Conservation (phyloP, 441 rosid genomes). For the Eruca vesicaria region DNA sequence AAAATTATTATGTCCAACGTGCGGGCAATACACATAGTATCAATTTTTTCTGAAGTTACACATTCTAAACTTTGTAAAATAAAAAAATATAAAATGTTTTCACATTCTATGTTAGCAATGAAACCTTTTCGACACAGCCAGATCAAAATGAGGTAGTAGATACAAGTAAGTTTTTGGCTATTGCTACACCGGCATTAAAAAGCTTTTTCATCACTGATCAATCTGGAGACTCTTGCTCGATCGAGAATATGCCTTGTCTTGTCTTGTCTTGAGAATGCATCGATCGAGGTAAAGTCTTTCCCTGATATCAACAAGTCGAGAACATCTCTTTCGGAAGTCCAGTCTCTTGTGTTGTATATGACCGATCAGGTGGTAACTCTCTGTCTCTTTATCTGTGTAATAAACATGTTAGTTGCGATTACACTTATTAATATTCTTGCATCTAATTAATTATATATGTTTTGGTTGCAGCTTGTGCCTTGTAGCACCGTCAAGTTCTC, state of each 20-base stretch:
- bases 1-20: too few relatives aligned
- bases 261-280: background rate
- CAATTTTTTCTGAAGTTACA: too few relatives aligned
- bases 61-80: too few relatives aligned
- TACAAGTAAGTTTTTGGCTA: background rate
- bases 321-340: background rate
- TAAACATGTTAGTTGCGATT: background rate
- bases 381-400: background rate
- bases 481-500: background rate
- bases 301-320: background rate
- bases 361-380: background rate
- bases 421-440: background rate
- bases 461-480: background rate
- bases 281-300: background rate
- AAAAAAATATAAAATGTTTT: too few relatives aligned
- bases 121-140: background rate
- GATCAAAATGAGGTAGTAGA: background rate
- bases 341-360: background rate
- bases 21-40: too few relatives aligned
- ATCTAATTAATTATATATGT: background rate
- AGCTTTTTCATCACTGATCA: background rate
- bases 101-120: background rate
- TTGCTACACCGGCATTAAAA: slow-evolving; percentile 4
- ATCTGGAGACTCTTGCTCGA: slow-evolving; percentile 1
- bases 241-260: background rate